These are phyloP conservation scores for Saccharomycopsis synnaedendra DNA, from an alignment of 805 yeast genomes.

Conservation along the genomic window DNA sequence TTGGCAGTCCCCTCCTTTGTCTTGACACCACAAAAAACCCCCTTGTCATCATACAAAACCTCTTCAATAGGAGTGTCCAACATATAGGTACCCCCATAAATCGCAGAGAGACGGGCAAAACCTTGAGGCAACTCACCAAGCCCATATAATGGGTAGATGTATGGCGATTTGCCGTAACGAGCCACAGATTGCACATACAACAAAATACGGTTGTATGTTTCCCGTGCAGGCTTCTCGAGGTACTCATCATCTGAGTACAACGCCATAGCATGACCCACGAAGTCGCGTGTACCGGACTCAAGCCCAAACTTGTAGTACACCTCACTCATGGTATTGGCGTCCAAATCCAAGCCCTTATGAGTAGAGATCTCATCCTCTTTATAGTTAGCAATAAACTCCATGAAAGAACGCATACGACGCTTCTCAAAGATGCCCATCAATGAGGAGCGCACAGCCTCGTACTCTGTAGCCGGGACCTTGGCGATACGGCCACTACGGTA, in stretches of 20 bases:
- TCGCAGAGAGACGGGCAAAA: conserved; percentile 91
- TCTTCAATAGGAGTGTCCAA: conserved; percentile 93
- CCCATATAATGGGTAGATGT: conserved; percentile 91
- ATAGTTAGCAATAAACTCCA: conserved; percentile 78
- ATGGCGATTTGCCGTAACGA: conserved; percentile 92
- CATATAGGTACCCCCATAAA: conserved; percentile 98
- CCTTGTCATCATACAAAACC: conserved; percentile 53
- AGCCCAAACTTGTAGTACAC: conserved; percentile 82
- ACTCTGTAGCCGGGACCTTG: conserved; percentile 86
- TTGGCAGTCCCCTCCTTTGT: conserved; percentile 87
- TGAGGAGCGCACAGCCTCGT: conserved; percentile 84
- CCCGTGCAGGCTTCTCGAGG: conserved; percentile 80
- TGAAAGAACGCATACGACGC: conserved; percentile 84
- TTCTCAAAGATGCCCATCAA: conserved; percentile 95
- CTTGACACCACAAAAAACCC: conserved; percentile 73
- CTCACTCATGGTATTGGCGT: conserved; percentile 82
- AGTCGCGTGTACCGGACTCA: conserved; percentile 88
- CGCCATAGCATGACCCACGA: conserved; percentile 98
- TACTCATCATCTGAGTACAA: conserved; percentile 90
- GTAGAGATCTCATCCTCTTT: conserved; percentile 70
- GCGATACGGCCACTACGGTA: conserved; percentile 84
- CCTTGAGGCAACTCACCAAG: conserved; percentile 99
- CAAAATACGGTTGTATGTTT: conserved; percentile 75
- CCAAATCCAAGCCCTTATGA: conserved; percentile 79
- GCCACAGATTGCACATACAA: conserved; percentile 86